Base-by-base conservation (phyloP, 139 green algal species). In the Asterochloris erici region DNA sequence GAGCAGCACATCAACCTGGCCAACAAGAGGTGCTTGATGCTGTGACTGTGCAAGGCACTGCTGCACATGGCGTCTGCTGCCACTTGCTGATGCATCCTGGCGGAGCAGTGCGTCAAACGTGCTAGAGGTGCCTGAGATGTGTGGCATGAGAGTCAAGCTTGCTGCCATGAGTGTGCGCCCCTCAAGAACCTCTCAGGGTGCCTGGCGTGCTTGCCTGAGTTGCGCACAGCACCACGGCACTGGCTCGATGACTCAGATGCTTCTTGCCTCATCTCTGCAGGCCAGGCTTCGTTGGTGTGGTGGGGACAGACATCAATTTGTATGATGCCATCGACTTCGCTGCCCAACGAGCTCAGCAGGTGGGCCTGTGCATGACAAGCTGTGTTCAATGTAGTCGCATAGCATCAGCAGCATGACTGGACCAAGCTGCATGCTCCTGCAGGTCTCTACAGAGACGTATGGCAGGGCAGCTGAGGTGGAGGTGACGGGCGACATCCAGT, bases 1-100 rank as follows among this genome's bases (percentile, higher is more conserved):
- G 94, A 98, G 93, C 95, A 98, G 89, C 94, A 98, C 90, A 92
- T 98, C 88, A 81, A 92, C 85, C 85, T 98, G 10, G 75, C 85
- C 68, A 77, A 88, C 77, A 68, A 77, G 74, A 77, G 76, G 82
- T 64, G 29, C 19, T 17, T 54, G 17, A 23, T 63, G 66, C 66
- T 71, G 66, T 71, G 66, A 71, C 21, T 24, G 1, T 71, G 21
- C 66, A 11, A 10, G 21, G 1, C 23, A 27, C 73, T 26, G 73
- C 26, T 74, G 14, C 63, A 1, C 17, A 26, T 1, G 6, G 77
- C 9, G 77, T 23, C 62, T 73, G 68, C 69, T 13, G 68, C 60
- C 78, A 12, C 76, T 71, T 27, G 60, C 38, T 54, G 38, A 54
- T 54, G 38, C 38, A 2, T 54, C 38, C 38, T 54, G 38, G 38